A percentile compares a stretch with the other conserved stretches of the same genome.
Evolutionary conservation across 345 rosid species (phyloP).

Genomic region (Salix caprea): DNA sequence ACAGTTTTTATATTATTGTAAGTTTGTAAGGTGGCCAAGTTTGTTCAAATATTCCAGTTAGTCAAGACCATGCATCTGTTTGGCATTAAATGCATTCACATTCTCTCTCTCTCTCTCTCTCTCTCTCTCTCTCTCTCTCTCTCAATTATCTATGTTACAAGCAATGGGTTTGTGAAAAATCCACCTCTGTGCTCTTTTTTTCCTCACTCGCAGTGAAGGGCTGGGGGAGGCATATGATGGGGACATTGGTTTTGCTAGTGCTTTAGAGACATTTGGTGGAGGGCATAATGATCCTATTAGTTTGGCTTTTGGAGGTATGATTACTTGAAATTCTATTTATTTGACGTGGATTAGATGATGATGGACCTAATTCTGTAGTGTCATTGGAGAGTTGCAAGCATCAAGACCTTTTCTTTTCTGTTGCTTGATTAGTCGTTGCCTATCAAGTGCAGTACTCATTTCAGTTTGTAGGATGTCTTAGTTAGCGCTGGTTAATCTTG

Average conservation of each 20-base stretch:
- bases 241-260: slow-evolving; percentile 95
- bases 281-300: slow-evolving; percentile 99
- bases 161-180: slow-evolving; percentile 8
- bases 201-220: slow-evolving; percentile 67
- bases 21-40: not conserved
- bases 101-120: not conserved
- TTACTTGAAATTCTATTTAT: not conserved
- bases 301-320: slow-evolving; percentile 95
- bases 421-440: not conserved
- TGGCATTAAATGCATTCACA: not conserved
- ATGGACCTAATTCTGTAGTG: not conserved
- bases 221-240: slow-evolving; percentile 96
- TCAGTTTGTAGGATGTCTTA: not conserved
- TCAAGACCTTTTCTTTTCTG: not conserved
- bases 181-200: slow-evolving; percentile 6
- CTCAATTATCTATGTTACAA: not conserved
- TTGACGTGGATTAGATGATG: not conserved
- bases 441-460: not conserved
- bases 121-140: not conserved
- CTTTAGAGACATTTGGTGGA: slow-evolving; percentile 95
- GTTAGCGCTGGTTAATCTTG: not conserved
- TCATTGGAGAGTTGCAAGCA: not conserved
- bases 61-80: not conserved
- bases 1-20: not conserved
- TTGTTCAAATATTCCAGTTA: not conserved